These are phyloP conservation scores for Catharanthus roseus DNA, from an alignment of 257 asterid species.

Conservation along the genomic window DNA sequence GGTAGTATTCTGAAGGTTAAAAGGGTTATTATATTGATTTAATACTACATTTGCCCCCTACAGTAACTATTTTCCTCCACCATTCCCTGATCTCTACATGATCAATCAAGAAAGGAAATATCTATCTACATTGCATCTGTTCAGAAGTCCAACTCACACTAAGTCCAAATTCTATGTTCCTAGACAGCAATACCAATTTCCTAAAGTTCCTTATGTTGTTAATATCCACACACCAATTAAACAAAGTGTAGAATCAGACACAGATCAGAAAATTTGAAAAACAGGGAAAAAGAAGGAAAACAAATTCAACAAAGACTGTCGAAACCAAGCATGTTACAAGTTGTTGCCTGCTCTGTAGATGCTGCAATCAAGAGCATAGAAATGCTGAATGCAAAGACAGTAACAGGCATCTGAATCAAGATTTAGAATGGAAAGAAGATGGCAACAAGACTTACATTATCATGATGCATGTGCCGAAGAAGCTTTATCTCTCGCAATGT, in stretches of 20 bases:
- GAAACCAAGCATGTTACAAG: too few relatives aligned
- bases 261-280: background rate
- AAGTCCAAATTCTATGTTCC: background rate
- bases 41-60: background rate
- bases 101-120: background rate
- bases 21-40: background rate
- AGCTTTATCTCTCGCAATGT: conserved; percentile 91
- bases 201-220: background rate
- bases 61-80: background rate
- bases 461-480: conserved; percentile 90
- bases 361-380: background rate
- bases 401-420: background rate
- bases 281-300: background rate
- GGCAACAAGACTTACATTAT: conserved; percentile 46
- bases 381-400: background rate
- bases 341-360: too few relatives aligned
- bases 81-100: background rate
- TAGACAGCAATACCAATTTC: background rate
- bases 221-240: background rate
- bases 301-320: background rate
- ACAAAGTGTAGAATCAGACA: background rate
- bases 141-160: background rate
- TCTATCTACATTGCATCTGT: background rate
- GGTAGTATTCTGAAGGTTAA: background rate
- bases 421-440: background rate